Base-by-base conservation (phyloP, 495 filamentous ascomycete species). In the Margaritispora aquatica region DNA sequence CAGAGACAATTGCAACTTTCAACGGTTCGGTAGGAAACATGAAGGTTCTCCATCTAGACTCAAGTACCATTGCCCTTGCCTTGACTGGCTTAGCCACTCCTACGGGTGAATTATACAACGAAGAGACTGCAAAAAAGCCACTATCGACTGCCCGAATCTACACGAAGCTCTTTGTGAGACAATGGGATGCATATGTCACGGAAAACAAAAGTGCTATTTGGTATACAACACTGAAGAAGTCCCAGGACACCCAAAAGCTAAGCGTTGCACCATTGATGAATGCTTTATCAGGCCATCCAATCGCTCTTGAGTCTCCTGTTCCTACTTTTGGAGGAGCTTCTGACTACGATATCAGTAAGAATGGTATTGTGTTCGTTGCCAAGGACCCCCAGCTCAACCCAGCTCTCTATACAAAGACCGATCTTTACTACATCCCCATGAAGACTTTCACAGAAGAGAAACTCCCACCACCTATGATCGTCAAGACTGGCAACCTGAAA, bases 351-450 rank as follows among this genome's bases (percentile, higher is more conserved):
- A 78, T 84, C 58, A 71, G 74, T 48, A 69, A 73, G 41, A 72
- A 67, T 54, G 82, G 82, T 1, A 76, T 97, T 57, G 84, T 88
- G 1, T 96, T 96, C 69, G 83, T 95, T 26, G 84, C 92, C 0
- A 66, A 66, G 64, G 91, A 95, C 65, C 92, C 92, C 0, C 77
- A 79, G 7, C 66, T 94, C 2, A 84, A 90, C 62, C 84, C 86
- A 3, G 92, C 93, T 0, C 78, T 83, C 13, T 86, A 94, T 72
- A 97, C 93, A 2, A 88, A 91, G 61, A 86, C 86, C 34, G 84
- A 89, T 55, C 73, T 90, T 24, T 92, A 90, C 69, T 86, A 85
- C 61, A 79, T 90, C 7, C 80, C 87, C 1, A 77, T 94, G 11
- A 71, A 75, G 68, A 76, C 74, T 15, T 83, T 84, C 61, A 74